Conservation (phyloP, 2,329 filamentous ascomycete genomes). For the Xylariaceae sp. region DNA sequence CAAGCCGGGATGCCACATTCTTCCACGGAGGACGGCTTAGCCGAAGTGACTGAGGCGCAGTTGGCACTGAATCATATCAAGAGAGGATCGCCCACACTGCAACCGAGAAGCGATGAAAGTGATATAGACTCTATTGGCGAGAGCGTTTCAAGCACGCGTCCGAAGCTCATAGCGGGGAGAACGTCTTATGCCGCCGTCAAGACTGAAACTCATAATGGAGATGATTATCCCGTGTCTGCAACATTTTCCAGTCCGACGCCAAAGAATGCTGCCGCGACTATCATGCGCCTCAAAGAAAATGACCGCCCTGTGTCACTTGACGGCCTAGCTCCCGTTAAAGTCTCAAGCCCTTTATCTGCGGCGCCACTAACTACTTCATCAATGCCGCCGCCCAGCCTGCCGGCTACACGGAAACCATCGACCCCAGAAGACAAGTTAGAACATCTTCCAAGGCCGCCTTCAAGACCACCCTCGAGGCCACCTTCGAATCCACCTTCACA, state of each 20-base stretch:
- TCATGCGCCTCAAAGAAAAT: conserved; percentile 37
- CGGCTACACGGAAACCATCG: conserved; percentile 5
- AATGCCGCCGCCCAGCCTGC: conserved; percentile 12
- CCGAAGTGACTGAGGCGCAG: conserved; percentile 46
- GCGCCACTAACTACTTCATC: conserved; percentile 21
- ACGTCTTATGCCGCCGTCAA: conserved; percentile 40
- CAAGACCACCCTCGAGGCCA: conserved; percentile 4
- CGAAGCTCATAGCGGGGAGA: conserved; percentile 35
- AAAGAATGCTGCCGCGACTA: conserved; percentile 37
- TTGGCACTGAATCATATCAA: conserved; percentile 47
- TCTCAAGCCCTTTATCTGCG: conserved; percentile 32
- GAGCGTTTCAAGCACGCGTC: conserved; percentile 32
- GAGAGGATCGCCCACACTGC: conserved; percentile 39
- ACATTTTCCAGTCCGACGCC: conserved; percentile 39
- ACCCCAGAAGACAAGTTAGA: conserved; percentile 6
- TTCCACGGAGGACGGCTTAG: conserved; percentile 35
- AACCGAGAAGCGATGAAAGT: conserved; percentile 6
- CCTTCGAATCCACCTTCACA: conserved; percentile 6
- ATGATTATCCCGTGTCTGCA: conserved; percentile 32
- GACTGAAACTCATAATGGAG: conserved; percentile 30
- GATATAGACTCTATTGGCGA: conserved; percentile 23
- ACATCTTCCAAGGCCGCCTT: conserved; percentile 12
- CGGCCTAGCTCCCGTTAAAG: conserved; percentile 33
- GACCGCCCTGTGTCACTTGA: conserved; percentile 32
- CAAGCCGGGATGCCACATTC: conserved; percentile 26